These are phyloP conservation scores for Phytophthora colocasiae DNA, from an alignment of 352 stramenopile genomes.

Conservation along the genomic window DNA sequence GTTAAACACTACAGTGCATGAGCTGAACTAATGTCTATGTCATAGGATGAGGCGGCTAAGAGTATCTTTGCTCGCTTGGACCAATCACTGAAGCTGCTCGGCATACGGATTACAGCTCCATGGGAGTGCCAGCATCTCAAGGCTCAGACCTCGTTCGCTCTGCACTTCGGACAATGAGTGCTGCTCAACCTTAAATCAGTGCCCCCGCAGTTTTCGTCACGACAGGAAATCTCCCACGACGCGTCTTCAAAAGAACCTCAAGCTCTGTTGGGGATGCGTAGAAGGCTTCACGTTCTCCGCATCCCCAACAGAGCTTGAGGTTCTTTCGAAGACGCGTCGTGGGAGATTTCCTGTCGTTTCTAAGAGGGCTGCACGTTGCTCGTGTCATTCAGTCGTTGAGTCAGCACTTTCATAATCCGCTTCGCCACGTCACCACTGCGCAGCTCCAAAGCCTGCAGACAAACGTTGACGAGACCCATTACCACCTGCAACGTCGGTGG, in stretches of 20 bases:
- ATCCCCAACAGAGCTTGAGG: too few species aligned
- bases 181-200: constrained; percentile 18
- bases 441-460: constrained; percentile 51
- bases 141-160: constrained; percentile 13
- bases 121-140: constrained; percentile 11
- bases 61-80: constrained; percentile 65
- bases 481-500: constrained; percentile 58
- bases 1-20: background rate
- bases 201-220: constrained; percentile 13
- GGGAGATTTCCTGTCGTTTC: too few species aligned
- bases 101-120: constrained; percentile 14
- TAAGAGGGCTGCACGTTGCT: too few species aligned
- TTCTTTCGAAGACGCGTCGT: too few species aligned
- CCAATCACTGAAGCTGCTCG: constrained; percentile 29
- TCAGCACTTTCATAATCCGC: constrained; percentile 43
- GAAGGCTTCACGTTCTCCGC: too few species aligned
- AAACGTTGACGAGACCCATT: constrained; percentile 55
- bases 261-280: constrained; percentile 23
- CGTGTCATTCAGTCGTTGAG: constrained; percentile 48
- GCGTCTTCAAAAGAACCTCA: constrained; percentile 28
- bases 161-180: constrained; percentile 17
- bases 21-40: constrained; percentile 9
- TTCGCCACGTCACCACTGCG: constrained; percentile 39
- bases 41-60: constrained; percentile 60
- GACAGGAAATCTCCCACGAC: constrained; percentile 33